Evolutionary conservation across 202 grass and related monocot species (phyloP).

Genomic region (Zoysia matrella): DNA sequence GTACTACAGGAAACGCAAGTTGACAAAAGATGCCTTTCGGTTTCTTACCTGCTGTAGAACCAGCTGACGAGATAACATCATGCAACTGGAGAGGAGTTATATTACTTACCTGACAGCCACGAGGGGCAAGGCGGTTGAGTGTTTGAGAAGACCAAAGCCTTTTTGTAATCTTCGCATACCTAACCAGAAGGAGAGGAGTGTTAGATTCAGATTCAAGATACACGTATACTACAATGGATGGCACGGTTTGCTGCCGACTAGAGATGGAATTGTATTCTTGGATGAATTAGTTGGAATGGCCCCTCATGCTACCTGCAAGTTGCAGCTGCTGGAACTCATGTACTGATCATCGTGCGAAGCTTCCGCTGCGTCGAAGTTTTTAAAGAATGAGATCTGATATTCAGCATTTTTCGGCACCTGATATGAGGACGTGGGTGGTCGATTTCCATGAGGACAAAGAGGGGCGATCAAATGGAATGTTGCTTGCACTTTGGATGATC

Average conservation of each 20-base stretch:
- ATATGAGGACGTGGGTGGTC: background rate
- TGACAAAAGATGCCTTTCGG: constrained; percentile 46
- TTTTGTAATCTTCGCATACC: background rate
- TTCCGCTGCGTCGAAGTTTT: constrained; percentile 1
- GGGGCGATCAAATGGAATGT: background rate
- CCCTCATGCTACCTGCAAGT: too few species aligned
- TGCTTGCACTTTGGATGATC: background rate
- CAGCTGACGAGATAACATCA: background rate
- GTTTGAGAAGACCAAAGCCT: background rate
- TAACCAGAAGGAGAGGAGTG: background rate
- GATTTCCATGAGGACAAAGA: background rate
- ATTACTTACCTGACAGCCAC: constrained; percentile 21
- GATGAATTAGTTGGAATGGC: background rate
- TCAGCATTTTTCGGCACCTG: background rate
- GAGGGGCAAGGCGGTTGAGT: constrained; percentile 40
- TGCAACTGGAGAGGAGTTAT: constrained; percentile 12
- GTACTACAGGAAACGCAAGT: background rate
- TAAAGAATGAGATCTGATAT: background rate
- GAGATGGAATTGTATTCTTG: background rate
- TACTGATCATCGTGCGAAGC: constrained; percentile 20
- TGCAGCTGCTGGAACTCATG: background rate
- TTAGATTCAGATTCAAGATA: background rate
- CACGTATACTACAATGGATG: background rate
- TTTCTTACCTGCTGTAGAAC: constrained; percentile 21
- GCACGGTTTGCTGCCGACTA: background rate